A percentile compares a stretch with the other conserved stretches of the same genome.
These are phyloP conservation scores for Debaryomyces hansenii DNA, from an alignment of 805 yeast species.

Conservation along the genomic window DNA sequence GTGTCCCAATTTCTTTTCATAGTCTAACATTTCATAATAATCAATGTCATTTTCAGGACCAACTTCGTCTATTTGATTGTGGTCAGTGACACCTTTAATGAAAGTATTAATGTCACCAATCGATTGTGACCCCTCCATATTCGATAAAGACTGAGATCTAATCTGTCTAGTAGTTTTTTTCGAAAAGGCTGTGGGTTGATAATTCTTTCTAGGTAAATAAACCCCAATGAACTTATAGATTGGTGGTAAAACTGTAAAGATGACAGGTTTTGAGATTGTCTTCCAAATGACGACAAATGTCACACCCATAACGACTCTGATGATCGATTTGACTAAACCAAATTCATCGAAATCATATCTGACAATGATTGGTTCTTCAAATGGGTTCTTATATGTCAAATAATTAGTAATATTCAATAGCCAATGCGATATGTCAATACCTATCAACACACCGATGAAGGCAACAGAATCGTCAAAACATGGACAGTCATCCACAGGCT, in stretches of 20 bases:
- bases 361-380: constrained; percentile 33
- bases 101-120: constrained; percentile 26
- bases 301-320: constrained; percentile 65
- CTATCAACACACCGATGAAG: constrained; percentile 82
- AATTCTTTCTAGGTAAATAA: constrained; percentile 39
- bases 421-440: constrained; percentile 69
- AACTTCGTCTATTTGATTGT: constrained; percentile 24
- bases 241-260: constrained; percentile 60
- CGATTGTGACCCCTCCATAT: constrained; percentile 25
- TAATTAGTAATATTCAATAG: constrained; percentile 31
- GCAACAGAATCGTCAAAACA: constrained; percentile 96
- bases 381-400: constrained; percentile 18
- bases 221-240: constrained; percentile 46
- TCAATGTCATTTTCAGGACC: constrained; percentile 43
- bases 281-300: constrained; percentile 71
- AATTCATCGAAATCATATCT: constrained; percentile 41
- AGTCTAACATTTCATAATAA: constrained; percentile 40
- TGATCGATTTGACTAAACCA: constrained; percentile 41
- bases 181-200: constrained; percentile 38
- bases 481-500: constrained; percentile 92
- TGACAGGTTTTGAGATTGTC: constrained; percentile 62
- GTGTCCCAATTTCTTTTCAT: constrained; percentile 14
- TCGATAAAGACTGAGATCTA: constrained; percentile 40
- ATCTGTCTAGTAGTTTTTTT: constrained; percentile 30
- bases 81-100: constrained; percentile 24